Base-by-base conservation (phyloP, 2,329 filamentous ascomycete species). In the Verticillium isaacii region DNA sequence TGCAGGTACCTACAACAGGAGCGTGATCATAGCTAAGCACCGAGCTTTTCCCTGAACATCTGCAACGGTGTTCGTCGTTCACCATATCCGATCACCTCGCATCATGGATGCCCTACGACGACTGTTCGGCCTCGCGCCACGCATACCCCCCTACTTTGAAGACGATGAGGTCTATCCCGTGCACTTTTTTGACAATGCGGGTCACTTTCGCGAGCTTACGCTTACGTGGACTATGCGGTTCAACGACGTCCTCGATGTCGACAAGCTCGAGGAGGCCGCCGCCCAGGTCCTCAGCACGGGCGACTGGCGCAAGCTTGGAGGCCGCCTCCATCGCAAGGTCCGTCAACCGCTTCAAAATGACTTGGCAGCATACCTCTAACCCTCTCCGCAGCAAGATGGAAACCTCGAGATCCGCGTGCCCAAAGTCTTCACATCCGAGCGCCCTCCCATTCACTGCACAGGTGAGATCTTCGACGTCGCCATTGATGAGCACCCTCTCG, bases 301-400 rank as follows among this genome's bases (percentile, higher is more conserved):
- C 1, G 76, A 77, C 41, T 83, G 80, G 81, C 73, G 72, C 29
- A 80, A 79, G 63, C 65, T 83, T 1, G 79, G 78, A 0, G 81
- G 78, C 5, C 73, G 80, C 4, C 63, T 82, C 15, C 69, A 78
- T 17, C 37, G 70, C 25, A 76, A 74, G 60, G 77, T 77, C 67
- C 61, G 62, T 56, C 9, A 25, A 57, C 62, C 11, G 7, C 25
- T 2, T 57, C 63, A 5, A 32, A 63, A 0, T n/a, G 41, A 15
- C 6, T 34, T 54, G 23, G 25, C 7, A 12, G n/a, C 19, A 6
- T 63, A 65, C 8, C 19, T 23, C 56, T 58, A n/a, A 39, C 34
- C 8, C 32, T 19, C 23, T 6, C 17, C 14, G 5, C 55, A 56
- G 55, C 5, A 15, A 32, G 29, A 56, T 9, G 29, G 32, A 25